These are phyloP conservation scores for Mycena filopes DNA, from an alignment of 768 basidiomycete species.

Conservation along the genomic window DNA sequence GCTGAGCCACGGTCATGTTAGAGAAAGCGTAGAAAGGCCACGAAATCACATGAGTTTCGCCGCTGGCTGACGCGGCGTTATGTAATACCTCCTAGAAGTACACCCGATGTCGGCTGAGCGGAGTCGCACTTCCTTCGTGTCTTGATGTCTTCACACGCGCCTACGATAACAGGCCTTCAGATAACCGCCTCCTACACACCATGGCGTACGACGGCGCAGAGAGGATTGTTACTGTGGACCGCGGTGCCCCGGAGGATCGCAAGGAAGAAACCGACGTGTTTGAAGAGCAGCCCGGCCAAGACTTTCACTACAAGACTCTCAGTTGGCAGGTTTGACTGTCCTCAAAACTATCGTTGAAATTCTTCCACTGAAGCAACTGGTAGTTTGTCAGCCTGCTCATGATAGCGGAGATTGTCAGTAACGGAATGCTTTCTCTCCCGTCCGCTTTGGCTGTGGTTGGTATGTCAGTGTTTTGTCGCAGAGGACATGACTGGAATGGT, in stretches of 20 bases:
- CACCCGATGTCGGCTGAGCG: too few relatives aligned
- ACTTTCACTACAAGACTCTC: conserved; percentile 64
- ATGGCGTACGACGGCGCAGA: conserved; percentile 17
- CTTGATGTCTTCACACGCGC: too few relatives aligned
- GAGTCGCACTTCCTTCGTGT: too few relatives aligned
- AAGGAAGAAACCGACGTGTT: conserved; percentile 51
- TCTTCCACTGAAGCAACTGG: not conserved
- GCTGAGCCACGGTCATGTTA: conserved; percentile 15
- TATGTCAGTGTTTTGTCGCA: conserved; percentile 25
- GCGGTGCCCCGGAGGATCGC: not conserved
- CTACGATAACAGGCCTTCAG: conserved; percentile 10
- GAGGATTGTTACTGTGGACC: not conserved
- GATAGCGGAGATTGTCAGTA: conserved; percentile 69
- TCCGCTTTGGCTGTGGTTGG: conserved; percentile 63
- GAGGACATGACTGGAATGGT: not conserved
- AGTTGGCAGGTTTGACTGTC: conserved; percentile 56
- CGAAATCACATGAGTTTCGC: conserved; percentile 5
- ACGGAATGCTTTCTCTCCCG: conserved; percentile 65
- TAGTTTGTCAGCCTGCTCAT: conserved; percentile 62
- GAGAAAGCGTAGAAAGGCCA: not conserved
- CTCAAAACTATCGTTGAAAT: not conserved
- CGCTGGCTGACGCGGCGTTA: too few relatives aligned
- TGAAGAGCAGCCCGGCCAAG: conserved; percentile 52
- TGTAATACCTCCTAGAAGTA: too few relatives aligned
- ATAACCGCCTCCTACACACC: not conserved